Conservation (phyloP, 1,139 yeast genomes). For the Insectozyma bohioensis region DNA sequence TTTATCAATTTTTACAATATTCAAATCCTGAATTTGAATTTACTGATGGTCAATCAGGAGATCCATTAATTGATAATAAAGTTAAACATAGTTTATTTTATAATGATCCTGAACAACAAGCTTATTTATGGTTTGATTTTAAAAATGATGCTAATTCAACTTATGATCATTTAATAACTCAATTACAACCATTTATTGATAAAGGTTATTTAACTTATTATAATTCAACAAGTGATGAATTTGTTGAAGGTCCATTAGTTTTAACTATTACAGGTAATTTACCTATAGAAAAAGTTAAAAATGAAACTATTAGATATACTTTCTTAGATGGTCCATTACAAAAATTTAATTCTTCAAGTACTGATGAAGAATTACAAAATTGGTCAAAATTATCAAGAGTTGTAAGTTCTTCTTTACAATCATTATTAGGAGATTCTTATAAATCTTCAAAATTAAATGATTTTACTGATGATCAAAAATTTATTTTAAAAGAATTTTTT, state of each 20-base stretch:
- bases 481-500: constrained; percentile 20
- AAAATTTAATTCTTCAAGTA: constrained; percentile 17
- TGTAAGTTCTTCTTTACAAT: constrained; percentile 37
- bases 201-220: constrained; percentile 34
- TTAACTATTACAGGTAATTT: constrained; percentile 44
- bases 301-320: constrained; percentile 28
- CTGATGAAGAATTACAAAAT: constrained; percentile 17
- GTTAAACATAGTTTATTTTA: constrained; percentile 34
- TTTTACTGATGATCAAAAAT: constrained; percentile 24
- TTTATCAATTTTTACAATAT: constrained; percentile 46
- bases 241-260: constrained; percentile 35
- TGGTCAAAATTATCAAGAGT: constrained; percentile 30
- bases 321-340: constrained; percentile 42
- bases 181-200: constrained; percentile 33
- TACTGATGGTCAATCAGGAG: constrained; percentile 10
- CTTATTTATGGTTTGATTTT: constrained; percentile 45
- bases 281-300: constrained; percentile 29
- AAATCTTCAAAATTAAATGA: constrained; percentile 12
- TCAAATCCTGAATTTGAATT: constrained; percentile 35
- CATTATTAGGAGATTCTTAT: constrained; percentile 27
- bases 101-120: constrained; percentile 39
- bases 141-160: constrained; percentile 38
- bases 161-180: constrained; percentile 28
- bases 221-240: constrained; percentile 24
- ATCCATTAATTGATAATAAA: constrained; percentile 16